These are phyloP conservation scores for Microdochium bolleyi DNA, from an alignment of 2,329 filamentous ascomycete genomes.

Conservation along the genomic window DNA sequence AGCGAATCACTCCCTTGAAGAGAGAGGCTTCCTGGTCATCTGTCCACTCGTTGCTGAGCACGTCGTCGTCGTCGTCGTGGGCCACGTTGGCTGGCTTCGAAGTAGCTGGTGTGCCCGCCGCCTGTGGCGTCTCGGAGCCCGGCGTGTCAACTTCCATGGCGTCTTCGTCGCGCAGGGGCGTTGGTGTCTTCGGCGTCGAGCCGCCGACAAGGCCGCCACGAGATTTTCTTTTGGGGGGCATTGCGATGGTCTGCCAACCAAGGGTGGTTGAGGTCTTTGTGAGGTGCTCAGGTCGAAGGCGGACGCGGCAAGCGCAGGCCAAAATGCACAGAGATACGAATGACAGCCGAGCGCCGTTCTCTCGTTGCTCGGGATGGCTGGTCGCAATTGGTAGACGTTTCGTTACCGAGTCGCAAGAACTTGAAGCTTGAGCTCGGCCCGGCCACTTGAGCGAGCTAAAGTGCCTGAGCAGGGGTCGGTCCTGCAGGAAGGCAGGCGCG, in stretches of 20 bases:
- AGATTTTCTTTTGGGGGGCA: conserved; percentile 65
- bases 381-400: no score
- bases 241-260: conserved; percentile 25
- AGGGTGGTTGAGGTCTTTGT: no score
- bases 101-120: conserved; percentile 40
- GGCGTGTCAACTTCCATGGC: conserved; percentile 49
- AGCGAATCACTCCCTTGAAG: conserved; percentile 86
- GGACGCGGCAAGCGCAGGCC: background rate
- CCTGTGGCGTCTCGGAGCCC: conserved; percentile 25
- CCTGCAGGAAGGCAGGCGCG: background rate
- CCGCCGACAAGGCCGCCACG: conserved; percentile 45
- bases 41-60: conserved; percentile 71
- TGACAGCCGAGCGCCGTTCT: no score
- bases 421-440: background rate
- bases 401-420: background rate
- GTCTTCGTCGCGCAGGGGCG: conserved; percentile 46
- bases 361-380: no score
- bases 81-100: conserved; percentile 11
- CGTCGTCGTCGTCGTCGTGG: conserved; percentile 26
- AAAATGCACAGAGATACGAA: no score
- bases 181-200: conserved; percentile 43
- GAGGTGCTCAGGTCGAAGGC: no score
- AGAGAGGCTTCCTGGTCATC: conserved; percentile 91
- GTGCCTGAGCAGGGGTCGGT: background rate
- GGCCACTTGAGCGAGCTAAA: background rate